Evolutionary conservation across 306 rosid species (phyloP), one percentile per base, ranked within the genome.

Genomic region (Vigna reflexopilosa): DNA sequence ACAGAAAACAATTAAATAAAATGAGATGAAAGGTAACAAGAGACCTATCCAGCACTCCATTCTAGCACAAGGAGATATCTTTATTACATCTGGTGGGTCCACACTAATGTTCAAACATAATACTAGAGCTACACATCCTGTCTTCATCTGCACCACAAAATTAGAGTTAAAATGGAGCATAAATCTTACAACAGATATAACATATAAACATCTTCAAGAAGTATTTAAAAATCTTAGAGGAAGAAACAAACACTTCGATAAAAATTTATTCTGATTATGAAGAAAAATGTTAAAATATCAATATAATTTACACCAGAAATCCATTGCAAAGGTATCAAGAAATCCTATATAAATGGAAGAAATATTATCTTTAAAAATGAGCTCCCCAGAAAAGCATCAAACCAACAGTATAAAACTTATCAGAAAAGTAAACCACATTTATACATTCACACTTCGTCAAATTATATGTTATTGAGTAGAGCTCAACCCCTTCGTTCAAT

Each of bases 1-100:
- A 49, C 44, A 64, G 75, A 74, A 28, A 61, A 67, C 22, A n/a
- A 4, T 72, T 32, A 81, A 66, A 72, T 30, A 85, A 30, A 48
- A 73, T 11, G 61, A 84, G 76, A 73, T 82, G 44, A 61, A 76
- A 68, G 77, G 63, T 73, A 61, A 86, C 63, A 86, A 85, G 85
- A 89, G 86, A 96, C 99, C 99, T 93, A 93, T 96, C 99, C 98
- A 93, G 94, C 97, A 96, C 96, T 96, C 99, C 98, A 96, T 96
- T 89, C 99, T 87, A 85, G 98, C 99, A 84, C 99, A 93, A 67
- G 99, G 98, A 73, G 99, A 89, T 79, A 96, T 96, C 90, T 96
- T 96, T 86, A 96, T 93, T 69, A 96, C 96, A 89, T 96, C 98
- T 15, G 99, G 99, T 28, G 98, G 98, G 83, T 96, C 98, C 50